Conservation (phyloP, 192 early-diverging fungal genomes). For the Podila horticola region DNA sequence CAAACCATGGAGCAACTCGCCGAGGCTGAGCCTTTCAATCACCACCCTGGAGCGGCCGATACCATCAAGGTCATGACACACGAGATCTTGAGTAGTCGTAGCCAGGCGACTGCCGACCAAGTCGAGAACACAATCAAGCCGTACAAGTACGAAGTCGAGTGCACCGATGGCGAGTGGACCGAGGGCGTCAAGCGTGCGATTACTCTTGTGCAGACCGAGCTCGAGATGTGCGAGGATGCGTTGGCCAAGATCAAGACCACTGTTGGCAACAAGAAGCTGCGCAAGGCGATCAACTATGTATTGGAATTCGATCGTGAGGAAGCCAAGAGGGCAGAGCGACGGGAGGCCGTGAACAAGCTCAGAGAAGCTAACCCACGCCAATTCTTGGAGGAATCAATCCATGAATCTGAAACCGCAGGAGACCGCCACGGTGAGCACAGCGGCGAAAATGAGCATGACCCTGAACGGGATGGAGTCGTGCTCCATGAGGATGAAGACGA, state of each 20-base stretch:
- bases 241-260: slow-evolving; percentile 76
- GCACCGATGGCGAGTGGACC: slow-evolving; percentile 90
- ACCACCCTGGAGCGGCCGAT: slow-evolving; percentile 83
- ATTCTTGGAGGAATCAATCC: slow-evolving; percentile 11
- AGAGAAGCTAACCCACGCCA: slow-evolving; percentile 28
- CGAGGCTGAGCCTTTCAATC: slow-evolving; percentile 83
- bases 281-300: slow-evolving; percentile 86
- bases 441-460: neutral
- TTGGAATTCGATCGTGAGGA: slow-evolving; percentile 76
- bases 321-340: slow-evolving; percentile 27
- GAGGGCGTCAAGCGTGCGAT: slow-evolving; percentile 88
- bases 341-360: slow-evolving; percentile 29
- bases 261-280: slow-evolving; percentile 82
- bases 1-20: slow-evolving; percentile 84
- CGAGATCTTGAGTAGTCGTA: slow-evolving; percentile 88
- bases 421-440: neutral
- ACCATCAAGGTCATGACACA: slow-evolving; percentile 86
- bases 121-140: slow-evolving; percentile 99
- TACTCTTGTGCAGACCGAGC: slow-evolving; percentile 78
- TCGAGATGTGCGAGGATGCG: slow-evolving; percentile 79
- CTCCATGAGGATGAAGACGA: slow-evolving; percentile 51
- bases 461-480: neutral
- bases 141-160: slow-evolving; percentile 97
- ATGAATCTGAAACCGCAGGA: neutral
- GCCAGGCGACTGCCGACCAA: slow-evolving; percentile 92